Percentiles rank a stretch among this genome's conserved stretches.
phyloP scores from a whole-genome alignment of 192 early-diverging fungal genomes.

The Coemansia sp. region DNA sequence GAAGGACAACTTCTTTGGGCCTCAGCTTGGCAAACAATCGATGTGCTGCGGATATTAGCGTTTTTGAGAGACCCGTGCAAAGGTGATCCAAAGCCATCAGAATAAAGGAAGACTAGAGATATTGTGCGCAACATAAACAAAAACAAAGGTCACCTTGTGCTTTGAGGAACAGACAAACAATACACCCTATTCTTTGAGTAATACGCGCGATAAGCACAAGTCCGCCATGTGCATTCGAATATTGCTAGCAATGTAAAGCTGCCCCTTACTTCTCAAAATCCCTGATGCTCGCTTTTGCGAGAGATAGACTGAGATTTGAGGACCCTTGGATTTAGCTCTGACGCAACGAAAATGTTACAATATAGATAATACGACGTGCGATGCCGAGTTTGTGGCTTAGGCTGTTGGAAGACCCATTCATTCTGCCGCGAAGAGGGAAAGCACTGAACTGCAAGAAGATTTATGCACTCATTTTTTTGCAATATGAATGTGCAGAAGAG shows the following conservation, averaged over 20 bases:
- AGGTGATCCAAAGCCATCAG: background rate
- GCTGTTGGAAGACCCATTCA: background rate
- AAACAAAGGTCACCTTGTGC: background rate
- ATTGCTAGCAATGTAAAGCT: background rate
- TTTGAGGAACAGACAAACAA: background rate
- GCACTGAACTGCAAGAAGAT: background rate
- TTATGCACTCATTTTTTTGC: background rate
- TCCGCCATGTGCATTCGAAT: background rate
- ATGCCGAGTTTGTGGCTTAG: background rate
- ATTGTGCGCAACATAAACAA: background rate
- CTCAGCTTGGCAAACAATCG: background rate
- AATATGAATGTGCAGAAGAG: background rate
- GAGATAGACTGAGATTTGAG: too few relatives aligned
- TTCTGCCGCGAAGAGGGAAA: background rate
- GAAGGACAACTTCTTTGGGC: too few relatives aligned
- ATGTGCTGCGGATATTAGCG: background rate
- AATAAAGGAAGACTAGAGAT: background rate
- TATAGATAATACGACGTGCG: background rate
- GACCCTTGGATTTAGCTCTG: background rate
- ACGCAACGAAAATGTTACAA: too few relatives aligned
- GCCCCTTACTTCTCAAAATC: background rate
- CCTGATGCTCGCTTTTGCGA: too few relatives aligned
- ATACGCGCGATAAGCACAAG: background rate
- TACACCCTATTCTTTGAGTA: background rate
- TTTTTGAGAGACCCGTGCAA: background rate